Conservation (phyloP, 345 rosid genomes). For the Eucalyptus brandiana region DNA sequence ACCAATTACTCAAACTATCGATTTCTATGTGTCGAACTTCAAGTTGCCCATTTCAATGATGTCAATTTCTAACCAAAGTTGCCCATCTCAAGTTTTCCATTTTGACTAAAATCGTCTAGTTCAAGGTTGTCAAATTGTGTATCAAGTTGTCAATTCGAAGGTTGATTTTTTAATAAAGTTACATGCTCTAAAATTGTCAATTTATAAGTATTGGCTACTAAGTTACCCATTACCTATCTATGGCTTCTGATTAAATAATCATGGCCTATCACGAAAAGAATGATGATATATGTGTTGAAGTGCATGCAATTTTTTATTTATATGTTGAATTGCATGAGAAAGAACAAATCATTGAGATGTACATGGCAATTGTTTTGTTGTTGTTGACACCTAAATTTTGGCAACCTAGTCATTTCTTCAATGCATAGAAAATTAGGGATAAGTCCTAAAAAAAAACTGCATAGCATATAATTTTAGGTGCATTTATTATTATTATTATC, state of each 20-base stretch:
- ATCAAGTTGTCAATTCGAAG: no score
- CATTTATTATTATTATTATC: no score
- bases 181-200: neutral
- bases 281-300: neutral
- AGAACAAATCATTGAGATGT: neutral
- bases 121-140: neutral
- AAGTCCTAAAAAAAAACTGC: no score
- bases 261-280: neutral
- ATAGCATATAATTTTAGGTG: no score
- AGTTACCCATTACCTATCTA: no score
- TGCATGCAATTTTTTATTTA: neutral
- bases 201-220: no score
- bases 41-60: neutral
- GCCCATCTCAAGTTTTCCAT: neutral
- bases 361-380: neutral
- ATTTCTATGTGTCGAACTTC: neutral
- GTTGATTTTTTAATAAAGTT: no score
- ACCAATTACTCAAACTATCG: neutral
- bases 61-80: neutral
- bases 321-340: neutral
- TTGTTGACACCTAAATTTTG: no score
- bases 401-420: no score
- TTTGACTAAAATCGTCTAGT: neutral
- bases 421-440: no score
- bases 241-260: neutral